phyloP scores from a whole-genome alignment of 1,139 yeast genomes.

The Hyphopichia burtonii region DNA sequence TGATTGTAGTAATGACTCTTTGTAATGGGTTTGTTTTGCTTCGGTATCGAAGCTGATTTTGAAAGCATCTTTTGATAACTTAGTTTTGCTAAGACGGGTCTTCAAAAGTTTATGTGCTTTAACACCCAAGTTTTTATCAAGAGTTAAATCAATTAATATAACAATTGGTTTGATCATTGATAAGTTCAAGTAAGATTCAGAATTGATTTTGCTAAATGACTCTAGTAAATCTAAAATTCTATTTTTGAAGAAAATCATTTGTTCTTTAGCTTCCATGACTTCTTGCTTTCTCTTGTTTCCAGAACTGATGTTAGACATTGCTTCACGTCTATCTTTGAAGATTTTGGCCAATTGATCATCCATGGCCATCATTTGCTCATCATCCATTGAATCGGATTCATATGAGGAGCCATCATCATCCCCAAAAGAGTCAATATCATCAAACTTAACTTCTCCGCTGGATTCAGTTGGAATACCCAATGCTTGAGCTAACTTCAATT shows the following conservation, averaged over 20 bases:
- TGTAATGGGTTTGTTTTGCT: slow-evolving; percentile 14
- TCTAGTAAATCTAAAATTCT: slow-evolving; percentile 78
- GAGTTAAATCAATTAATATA: slow-evolving; percentile 59
- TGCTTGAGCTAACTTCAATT: slow-evolving; percentile 74
- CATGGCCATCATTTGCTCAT: slow-evolving; percentile 95
- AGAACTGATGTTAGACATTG: slow-evolving; percentile 46
- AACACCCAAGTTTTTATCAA: slow-evolving; percentile 66
- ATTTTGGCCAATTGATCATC: slow-evolving; percentile 83
- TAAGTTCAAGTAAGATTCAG: slow-evolving; percentile 42
- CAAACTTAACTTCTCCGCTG: slow-evolving; percentile 46
- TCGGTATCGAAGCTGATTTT: slow-evolving; percentile 16
- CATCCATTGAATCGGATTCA: slow-evolving; percentile 87
- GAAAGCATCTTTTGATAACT: slow-evolving; percentile 24
- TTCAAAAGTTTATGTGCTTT: slow-evolving; percentile 75
- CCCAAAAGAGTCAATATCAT: slow-evolving; percentile 37
- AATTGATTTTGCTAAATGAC: slow-evolving; percentile 50
- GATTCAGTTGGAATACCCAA: slow-evolving; percentile 61
- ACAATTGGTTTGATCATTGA: slow-evolving; percentile 59
- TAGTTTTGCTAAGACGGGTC: slow-evolving; percentile 58
- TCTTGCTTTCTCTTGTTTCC: slow-evolving; percentile 72
- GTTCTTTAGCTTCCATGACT: slow-evolving; percentile 73
- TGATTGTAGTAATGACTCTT: slow-evolving; percentile 19
- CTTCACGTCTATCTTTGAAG: slow-evolving; percentile 76
- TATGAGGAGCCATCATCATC: slow-evolving; percentile 44
- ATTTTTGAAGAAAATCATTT: slow-evolving; percentile 75